Evolutionary conservation across 2,329 filamentous ascomycete species (phyloP).

Genomic region (Dothistroma pini): DNA sequence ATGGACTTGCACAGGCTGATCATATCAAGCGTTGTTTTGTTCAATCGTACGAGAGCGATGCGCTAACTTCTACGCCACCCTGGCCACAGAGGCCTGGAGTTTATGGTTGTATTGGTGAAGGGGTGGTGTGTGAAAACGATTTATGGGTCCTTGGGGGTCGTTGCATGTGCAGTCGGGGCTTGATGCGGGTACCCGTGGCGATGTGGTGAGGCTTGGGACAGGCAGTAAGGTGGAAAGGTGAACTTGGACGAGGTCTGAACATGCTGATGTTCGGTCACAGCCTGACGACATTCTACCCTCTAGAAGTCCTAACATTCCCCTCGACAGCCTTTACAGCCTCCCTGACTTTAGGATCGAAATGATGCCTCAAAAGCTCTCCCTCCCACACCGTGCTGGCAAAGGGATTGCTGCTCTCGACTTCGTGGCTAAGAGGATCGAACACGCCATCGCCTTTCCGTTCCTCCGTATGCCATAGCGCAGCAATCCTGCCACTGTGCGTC

Average conservation of each 20-base stretch:
- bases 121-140: neutral
- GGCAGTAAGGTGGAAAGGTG: neutral
- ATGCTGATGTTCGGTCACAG: neutral
- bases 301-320: slow-evolving; percentile 19
- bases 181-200: neutral
- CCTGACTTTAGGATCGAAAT: slow-evolving; percentile 83
- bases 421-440: slow-evolving; percentile 69
- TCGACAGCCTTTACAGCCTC: slow-evolving; percentile 51
- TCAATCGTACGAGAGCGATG: neutral
- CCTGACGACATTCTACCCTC: slow-evolving; percentile 9
- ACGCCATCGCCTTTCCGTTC: slow-evolving; percentile 87
- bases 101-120: neutral
- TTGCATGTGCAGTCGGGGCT: neutral
- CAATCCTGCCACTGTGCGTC: slow-evolving; percentile 76
- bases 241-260: neutral
- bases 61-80: neutral
- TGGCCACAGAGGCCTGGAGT: neutral
- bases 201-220: neutral
- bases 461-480: slow-evolving; percentile 88
- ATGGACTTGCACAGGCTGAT: too few relatives aligned
- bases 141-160: neutral
- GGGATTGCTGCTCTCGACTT: slow-evolving; percentile 82
- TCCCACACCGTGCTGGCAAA: slow-evolving; percentile 92
- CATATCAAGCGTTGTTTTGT: neutral
- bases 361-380: slow-evolving; percentile 76